Conservation (phyloP, 2,329 filamentous ascomycete species). For the Hypoxylon sp. region DNA sequence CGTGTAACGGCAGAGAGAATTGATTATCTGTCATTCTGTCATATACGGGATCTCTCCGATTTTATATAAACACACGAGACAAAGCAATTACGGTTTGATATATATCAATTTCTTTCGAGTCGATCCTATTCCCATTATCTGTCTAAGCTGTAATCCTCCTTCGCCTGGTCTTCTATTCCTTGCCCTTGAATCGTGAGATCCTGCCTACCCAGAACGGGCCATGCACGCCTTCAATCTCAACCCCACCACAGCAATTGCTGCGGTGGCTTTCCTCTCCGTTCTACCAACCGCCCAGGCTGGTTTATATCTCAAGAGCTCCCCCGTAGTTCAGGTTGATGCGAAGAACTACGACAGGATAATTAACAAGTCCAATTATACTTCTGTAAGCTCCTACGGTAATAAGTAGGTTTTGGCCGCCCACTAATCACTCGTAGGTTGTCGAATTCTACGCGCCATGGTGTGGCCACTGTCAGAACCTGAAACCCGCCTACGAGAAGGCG, state of each 20-base stretch:
- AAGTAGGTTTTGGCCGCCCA: conserved; percentile 16
- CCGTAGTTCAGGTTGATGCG: conserved; percentile 85
- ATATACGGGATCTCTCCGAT: conserved; percentile 30
- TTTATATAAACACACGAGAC: conserved; percentile 16
- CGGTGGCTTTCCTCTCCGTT: conserved; percentile 75
- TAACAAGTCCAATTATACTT: conserved; percentile 90
- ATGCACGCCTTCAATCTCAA: conserved; percentile 67
- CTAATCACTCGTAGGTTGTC: conserved; percentile 63
- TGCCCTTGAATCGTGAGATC: conserved; percentile 15
- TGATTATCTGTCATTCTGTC: conserved; percentile 41
- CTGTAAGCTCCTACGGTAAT: conserved; percentile 68
- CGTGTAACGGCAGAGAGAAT: conserved; percentile 16
- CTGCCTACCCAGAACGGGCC: conserved; percentile 18
- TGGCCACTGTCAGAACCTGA: conserved; percentile 95
- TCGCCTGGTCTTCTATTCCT: neutral
- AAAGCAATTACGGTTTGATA: conserved; percentile 38
- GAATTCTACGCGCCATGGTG: conserved; percentile 99
- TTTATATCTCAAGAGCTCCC: conserved; percentile 88
- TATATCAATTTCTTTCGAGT: conserved; percentile 23
- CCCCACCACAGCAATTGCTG: conserved; percentile 67
- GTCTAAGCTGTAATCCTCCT: conserved; percentile 16
- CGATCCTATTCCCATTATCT: neutral
- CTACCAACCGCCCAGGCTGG: conserved; percentile 76
- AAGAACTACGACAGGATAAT: conserved; percentile 88
- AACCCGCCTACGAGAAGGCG: conserved; percentile 95